Conservation (phyloP, 257 asterid genomes). For the Fraxinus anomala region DNA sequence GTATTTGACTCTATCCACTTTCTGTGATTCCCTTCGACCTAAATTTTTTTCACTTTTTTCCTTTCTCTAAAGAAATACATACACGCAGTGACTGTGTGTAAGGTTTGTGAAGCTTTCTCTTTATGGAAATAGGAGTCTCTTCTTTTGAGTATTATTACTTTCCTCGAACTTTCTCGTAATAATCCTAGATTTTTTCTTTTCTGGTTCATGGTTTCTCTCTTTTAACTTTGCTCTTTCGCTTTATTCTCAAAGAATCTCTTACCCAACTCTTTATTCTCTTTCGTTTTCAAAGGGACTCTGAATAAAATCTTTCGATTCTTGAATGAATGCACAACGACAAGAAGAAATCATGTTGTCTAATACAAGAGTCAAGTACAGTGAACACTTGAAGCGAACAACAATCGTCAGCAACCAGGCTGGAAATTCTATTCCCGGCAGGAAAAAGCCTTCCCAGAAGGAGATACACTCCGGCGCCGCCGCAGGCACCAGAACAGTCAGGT, state of each 20-base stretch:
- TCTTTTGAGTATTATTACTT: slow-evolving; percentile 29
- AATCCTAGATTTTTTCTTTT: slow-evolving; percentile 27
- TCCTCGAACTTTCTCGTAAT: slow-evolving; percentile 23
- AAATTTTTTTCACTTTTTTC: background rate
- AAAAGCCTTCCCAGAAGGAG: slow-evolving; percentile 15
- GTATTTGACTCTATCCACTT: slow-evolving; percentile 5
- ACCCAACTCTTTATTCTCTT: background rate
- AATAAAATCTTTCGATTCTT: slow-evolving; percentile 19
- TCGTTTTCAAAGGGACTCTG: slow-evolving; percentile 53
- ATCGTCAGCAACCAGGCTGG: slow-evolving; percentile 24
- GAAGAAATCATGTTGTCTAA: slow-evolving; percentile 33
- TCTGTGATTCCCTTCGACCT: slow-evolving; percentile 16
- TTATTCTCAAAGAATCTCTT: slow-evolving; percentile 42
- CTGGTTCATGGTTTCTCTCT: slow-evolving; percentile 29
- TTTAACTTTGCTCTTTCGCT: slow-evolving; percentile 47
- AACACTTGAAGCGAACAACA: slow-evolving; percentile 47
- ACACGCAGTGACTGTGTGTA: background rate
- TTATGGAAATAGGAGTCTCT: slow-evolving; percentile 7
- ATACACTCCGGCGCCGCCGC: slow-evolving; percentile 3
- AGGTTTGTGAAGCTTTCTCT: slow-evolving; percentile 9
- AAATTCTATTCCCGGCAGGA: slow-evolving; percentile 25
- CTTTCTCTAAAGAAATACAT: background rate
- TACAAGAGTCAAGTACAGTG: slow-evolving; percentile 51
- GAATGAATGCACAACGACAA: slow-evolving; percentile 18
- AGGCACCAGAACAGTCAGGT: slow-evolving; percentile 45